Conservation (phyloP, 371 early-diverging fungal genomes). For the Rhizopus microsporus region DNA sequence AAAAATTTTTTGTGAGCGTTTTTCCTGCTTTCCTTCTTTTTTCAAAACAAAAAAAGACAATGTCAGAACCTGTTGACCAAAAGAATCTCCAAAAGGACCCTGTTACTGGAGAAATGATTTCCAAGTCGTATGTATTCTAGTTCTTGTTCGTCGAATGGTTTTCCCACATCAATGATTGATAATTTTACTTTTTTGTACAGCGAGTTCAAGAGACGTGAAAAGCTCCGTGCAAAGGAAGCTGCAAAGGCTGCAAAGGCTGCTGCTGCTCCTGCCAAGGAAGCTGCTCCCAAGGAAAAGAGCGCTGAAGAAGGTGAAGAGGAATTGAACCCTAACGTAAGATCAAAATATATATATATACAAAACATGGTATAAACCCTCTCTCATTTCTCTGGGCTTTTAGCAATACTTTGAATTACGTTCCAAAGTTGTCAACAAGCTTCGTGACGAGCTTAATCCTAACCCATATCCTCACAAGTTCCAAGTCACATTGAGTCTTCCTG, state of each 20-base stretch:
- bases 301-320: constrained; percentile 80
- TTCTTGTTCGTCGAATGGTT: background rate
- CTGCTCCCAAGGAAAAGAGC: constrained; percentile 63
- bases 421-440: constrained; percentile 80
- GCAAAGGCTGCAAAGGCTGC: constrained; percentile 75
- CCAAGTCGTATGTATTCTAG: constrained; percentile 76
- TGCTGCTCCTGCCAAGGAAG: constrained; percentile 59
- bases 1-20: background rate
- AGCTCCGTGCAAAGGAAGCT: constrained; percentile 87
- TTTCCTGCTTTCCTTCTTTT: constrained; percentile 4
- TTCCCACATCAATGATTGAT: background rate
- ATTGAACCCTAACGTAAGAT: constrained; percentile 80
- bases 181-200: constrained; percentile 37
- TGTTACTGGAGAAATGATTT: constrained; percentile 93
- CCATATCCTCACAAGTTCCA: constrained; percentile 99
- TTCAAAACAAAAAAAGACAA: background rate
- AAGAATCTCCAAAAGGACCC: constrained; percentile 83
- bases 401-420: constrained; percentile 98
- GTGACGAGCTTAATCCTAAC: constrained; percentile 73
- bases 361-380: background rate
- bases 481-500: constrained; percentile 81
- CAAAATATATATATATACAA: background rate
- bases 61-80: constrained; percentile 38
- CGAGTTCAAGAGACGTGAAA: constrained; percentile 92
- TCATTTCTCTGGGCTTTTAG: constrained; percentile 25